Conservation (phyloP, 208 protist genomes). For the Crithidia thermophila region DNA sequence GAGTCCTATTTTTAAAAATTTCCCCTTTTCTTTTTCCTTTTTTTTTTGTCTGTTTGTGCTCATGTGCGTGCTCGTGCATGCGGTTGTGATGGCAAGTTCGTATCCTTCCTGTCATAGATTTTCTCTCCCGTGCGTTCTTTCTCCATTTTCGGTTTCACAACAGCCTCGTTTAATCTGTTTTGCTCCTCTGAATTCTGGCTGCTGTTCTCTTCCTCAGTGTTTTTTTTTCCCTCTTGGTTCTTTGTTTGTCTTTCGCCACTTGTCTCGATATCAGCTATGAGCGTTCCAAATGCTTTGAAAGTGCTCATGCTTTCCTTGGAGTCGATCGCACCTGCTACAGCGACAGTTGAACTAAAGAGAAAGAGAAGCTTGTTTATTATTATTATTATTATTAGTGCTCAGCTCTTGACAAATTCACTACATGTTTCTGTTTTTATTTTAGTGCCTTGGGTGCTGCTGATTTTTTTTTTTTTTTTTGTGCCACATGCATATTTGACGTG, state of each 20-base stretch:
- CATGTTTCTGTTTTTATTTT: too few relatives aligned
- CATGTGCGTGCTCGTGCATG: conserved; percentile 16
- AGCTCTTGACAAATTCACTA: too few relatives aligned
- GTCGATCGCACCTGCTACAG: not conserved
- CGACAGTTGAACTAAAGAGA: too few relatives aligned
- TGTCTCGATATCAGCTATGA: not conserved
- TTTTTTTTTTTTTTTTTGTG: too few relatives aligned
- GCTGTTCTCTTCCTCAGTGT: not conserved
- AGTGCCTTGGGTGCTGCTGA: too few relatives aligned
- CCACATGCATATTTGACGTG: too few relatives aligned
- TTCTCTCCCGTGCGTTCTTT: too few relatives aligned
- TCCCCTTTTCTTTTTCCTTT: not conserved
- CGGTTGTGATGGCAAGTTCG: conserved; percentile 1
- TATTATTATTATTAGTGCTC: too few relatives aligned
- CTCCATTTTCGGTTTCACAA: too few relatives aligned
- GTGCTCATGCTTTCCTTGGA: not conserved
- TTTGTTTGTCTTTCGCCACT: not conserved
- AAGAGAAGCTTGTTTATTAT: too few relatives aligned
- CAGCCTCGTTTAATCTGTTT: too few relatives aligned
- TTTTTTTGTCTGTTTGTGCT: conserved; percentile 11
- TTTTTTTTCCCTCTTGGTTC: not conserved
- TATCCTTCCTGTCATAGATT: conserved; percentile 1
- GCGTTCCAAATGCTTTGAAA: not conserved
- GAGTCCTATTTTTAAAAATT: too few relatives aligned
- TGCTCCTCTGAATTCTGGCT: not conserved